phyloP scores from a whole-genome alignment of 2,329 filamentous ascomycete species.

The Sporothrix mexicana region DNA sequence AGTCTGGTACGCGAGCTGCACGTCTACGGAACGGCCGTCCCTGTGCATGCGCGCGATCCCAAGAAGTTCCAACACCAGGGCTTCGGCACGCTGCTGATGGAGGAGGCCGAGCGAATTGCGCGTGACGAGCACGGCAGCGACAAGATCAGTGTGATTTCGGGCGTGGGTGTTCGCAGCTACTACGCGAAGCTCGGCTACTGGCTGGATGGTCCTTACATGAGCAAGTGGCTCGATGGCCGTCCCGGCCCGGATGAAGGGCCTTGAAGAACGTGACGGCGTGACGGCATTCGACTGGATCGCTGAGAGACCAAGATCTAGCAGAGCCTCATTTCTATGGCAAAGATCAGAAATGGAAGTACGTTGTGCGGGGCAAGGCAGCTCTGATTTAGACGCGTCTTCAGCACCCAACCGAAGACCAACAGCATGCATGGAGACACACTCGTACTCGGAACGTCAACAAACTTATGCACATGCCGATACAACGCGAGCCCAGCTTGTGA shows the following conservation, averaged over 20 bases:
- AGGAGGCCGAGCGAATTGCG: slow-evolving; percentile 95
- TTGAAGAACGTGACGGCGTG: background rate
- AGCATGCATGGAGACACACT: too few species aligned
- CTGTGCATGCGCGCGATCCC: slow-evolving; percentile 91
- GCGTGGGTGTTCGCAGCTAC: slow-evolving; percentile 93
- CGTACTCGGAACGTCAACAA: too few species aligned
- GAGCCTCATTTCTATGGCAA: background rate
- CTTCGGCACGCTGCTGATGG: slow-evolving; percentile 95
- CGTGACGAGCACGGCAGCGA: slow-evolving; percentile 89
- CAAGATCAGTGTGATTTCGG: slow-evolving; percentile 98
- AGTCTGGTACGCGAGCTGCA: slow-evolving; percentile 94
- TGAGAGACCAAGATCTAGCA: background rate
- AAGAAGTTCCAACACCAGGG: slow-evolving; percentile 98
- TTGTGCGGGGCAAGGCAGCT: too few species aligned
- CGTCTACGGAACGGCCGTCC: slow-evolving; percentile 97
- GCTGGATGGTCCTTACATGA: slow-evolving; percentile 88
- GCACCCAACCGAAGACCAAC: too few species aligned
- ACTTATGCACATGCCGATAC: background rate
- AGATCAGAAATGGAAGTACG: background rate
- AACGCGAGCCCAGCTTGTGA: background rate
- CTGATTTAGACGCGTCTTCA: too few species aligned
- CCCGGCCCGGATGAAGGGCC: slow-evolving; percentile 39
- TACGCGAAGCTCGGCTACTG: slow-evolving; percentile 92
- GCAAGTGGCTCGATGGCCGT: slow-evolving; percentile 65
- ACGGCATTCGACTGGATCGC: too few species aligned